Percentiles rank a stretch among this genome's conserved stretches.
Evolutionary conservation across 768 basidiomycete genomes (phyloP).

Genomic region (Rubroboletus satanas): DNA sequence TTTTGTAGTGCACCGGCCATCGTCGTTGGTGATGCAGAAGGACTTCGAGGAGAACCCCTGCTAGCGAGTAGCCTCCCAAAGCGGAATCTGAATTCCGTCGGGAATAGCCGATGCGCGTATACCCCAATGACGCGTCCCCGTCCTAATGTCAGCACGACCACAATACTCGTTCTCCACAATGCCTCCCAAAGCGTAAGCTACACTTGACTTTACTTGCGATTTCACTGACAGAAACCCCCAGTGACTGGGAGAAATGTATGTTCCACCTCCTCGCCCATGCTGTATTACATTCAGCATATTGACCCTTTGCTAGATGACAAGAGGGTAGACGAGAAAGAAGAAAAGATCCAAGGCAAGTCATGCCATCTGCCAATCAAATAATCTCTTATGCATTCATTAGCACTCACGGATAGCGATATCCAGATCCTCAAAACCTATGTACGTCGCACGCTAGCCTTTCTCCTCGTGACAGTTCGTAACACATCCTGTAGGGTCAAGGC

Average conservation of each 20-base stretch:
- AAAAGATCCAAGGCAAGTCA: conserved; percentile 81
- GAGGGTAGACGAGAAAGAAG: conserved; percentile 80
- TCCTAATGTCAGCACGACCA: conserved; percentile 19
- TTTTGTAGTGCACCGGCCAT: conserved; percentile 95
- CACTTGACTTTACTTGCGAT: neutral
- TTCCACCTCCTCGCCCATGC: conserved; percentile 4
- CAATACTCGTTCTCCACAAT: conserved; percentile 44
- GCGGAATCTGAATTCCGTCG: conserved; percentile 27
- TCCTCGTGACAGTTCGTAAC: neutral
- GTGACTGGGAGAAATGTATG: conserved; percentile 99
- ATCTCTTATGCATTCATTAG: conserved; percentile 38
- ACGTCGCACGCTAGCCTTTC: conserved; percentile 25
- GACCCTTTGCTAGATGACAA: conserved; percentile 61
- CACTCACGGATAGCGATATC: conserved; percentile 96
- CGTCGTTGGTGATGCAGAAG: conserved; percentile 18
- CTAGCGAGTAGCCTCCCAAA: conserved; percentile 16
- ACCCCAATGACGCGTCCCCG: conserved; percentile 36
- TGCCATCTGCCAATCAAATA: neutral
- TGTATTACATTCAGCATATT: conserved; percentile 4
- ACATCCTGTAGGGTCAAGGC: conserved; percentile 79
- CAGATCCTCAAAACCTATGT: conserved; percentile 99
- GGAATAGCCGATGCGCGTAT: conserved; percentile 27
- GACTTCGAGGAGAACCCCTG: no score
- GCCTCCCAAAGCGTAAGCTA: conserved; percentile 91
- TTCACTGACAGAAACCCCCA: conserved; percentile 33